A percentile compares a stretch with the other conserved stretches of the same genome.
Conservation (phyloP, 768 basidiomycete genomes). For the Lyophyllum shimeji region DNA sequence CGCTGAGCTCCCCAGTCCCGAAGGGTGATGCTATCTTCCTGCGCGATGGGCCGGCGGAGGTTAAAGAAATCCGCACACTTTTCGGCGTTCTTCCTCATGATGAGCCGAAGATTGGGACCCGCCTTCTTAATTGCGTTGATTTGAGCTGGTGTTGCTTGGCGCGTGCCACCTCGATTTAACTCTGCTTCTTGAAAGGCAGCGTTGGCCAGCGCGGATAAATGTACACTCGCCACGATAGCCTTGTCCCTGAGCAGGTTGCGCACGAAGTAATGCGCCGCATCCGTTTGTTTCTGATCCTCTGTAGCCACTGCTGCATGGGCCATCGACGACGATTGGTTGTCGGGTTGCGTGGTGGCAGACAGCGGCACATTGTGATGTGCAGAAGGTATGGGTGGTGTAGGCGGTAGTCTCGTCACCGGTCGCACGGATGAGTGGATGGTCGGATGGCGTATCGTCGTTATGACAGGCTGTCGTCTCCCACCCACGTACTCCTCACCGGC, state of each 20-base stretch:
- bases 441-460: background rate
- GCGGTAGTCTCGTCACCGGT: background rate
- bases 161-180: background rate
- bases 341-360: background rate
- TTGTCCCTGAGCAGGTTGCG: background rate
- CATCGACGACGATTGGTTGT: background rate
- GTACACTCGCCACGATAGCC: background rate
- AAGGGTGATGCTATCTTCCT: background rate
- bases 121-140: background rate
- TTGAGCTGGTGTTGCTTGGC: background rate
- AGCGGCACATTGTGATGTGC: background rate
- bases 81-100: background rate
- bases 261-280: background rate
- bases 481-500: background rate
- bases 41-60: background rate
- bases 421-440: background rate
- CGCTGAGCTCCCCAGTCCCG: background rate
- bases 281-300: background rate
- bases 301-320: background rate
- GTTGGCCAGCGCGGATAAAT: background rate
- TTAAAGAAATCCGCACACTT: background rate
- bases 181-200: background rate
- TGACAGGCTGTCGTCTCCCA: background rate
- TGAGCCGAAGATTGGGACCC: background rate
- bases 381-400: background rate